A percentile compares a stretch with the other conserved stretches of the same genome.
Evolutionary conservation across 495 filamentous ascomycete genomes (phyloP).

Genomic region (Oidiodendron maius): DNA sequence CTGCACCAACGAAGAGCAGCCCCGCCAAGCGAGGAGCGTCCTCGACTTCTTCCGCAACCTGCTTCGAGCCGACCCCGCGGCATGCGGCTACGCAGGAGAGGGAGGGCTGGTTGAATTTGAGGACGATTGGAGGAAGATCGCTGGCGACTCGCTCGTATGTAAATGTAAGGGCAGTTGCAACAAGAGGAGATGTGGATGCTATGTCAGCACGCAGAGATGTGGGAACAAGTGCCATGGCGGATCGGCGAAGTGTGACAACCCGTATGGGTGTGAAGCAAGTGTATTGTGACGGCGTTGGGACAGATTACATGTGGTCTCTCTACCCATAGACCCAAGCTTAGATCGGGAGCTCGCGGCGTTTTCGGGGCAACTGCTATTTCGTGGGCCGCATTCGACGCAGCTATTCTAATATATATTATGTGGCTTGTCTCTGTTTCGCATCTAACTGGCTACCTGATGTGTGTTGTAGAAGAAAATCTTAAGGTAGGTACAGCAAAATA

Average conservation of each 20-base stretch:
- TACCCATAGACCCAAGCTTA: too few species aligned
- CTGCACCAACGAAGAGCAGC: slow-evolving; percentile 10
- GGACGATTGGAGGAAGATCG: slow-evolving; percentile 6
- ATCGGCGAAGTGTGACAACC: slow-evolving; percentile 3
- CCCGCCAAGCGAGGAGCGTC: slow-evolving; percentile 3
- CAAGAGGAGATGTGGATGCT: slow-evolving; percentile 6
- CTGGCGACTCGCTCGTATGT: slow-evolving; percentile 1
- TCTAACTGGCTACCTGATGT: too few species aligned
- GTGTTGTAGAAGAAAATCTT: too few species aligned
- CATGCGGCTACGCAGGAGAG: background rate
- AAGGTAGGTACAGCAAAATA: too few species aligned
- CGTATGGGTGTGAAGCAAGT: slow-evolving; percentile 3
- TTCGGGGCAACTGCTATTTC: too few species aligned
- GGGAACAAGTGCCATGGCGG: slow-evolving; percentile 6
- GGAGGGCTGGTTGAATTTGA: slow-evolving; percentile 4
- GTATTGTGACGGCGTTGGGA: too few species aligned
- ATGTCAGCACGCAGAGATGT: background rate
- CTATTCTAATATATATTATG: too few species aligned
- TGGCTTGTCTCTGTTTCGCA: too few species aligned
- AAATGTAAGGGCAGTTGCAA: slow-evolving; percentile 3
- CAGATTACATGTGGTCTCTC: too few species aligned
- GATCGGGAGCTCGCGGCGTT: too few species aligned
- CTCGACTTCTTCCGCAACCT: slow-evolving; percentile 5
- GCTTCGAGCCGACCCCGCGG: slow-evolving; percentile 2
- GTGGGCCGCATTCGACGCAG: too few species aligned